These are phyloP conservation scores for Clonostachys rhizophaga DNA, from an alignment of 2,329 filamentous ascomycete species.

Conservation along the genomic window DNA sequence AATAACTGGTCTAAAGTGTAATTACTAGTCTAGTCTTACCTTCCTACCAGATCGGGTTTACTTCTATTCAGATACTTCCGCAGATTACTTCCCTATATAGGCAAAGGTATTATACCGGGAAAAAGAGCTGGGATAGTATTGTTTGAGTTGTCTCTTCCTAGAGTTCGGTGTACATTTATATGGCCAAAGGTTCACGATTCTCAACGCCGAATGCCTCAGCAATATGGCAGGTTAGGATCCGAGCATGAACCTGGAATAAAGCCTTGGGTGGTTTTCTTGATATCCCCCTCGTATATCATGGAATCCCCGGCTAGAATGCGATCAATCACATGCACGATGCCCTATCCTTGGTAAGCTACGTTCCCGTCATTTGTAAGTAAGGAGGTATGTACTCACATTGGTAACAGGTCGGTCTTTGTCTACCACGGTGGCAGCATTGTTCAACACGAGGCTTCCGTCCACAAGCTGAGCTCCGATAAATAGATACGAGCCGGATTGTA, in stretches of 20 bases:
- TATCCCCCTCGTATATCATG: neutral
- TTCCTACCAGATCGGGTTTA: too few relatives aligned
- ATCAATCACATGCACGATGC: neutral
- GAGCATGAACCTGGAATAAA: neutral
- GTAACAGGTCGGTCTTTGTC: neutral
- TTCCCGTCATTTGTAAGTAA: neutral
- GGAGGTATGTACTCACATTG: neutral
- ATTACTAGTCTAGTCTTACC: too few relatives aligned
- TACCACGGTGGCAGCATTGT: neutral
- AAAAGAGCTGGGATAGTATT: neutral
- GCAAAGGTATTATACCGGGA: neutral
- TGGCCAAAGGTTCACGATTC: neutral
- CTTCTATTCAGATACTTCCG: too few relatives aligned
- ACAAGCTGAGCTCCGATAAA: neutral
- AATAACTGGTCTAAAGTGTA: too few relatives aligned
- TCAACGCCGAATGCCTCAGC: neutral
- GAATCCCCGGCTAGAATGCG: neutral
- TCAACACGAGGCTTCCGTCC: neutral
- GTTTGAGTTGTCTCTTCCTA: neutral
- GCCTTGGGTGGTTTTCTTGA: neutral
- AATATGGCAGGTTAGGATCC: neutral
- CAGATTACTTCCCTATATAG: neutral
- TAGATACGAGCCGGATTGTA: neutral
- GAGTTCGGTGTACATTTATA: neutral
- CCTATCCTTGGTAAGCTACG: neutral